Evolutionary conservation across 2,329 filamentous ascomycete species (phyloP), one percentile per base, ranked within the genome.

Genomic region (Arthrobotrys sphaeroides): DNA sequence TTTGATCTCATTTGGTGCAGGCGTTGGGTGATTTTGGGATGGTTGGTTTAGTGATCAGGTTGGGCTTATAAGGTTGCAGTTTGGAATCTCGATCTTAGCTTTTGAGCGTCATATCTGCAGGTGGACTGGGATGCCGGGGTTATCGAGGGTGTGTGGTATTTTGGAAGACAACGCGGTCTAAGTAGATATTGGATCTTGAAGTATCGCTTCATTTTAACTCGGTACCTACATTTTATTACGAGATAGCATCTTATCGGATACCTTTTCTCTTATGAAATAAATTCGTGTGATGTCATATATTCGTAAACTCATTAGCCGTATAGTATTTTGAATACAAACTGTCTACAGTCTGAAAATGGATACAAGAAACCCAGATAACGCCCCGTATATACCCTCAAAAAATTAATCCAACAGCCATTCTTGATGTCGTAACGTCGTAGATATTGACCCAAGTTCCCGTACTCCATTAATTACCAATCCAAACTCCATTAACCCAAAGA

Each of bases 11-110:
- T n/a, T n/a, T n/a, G n/a, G n/a, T n/a, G n/a, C n/a, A n/a, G n/a
- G n/a, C 13, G 16, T 28, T 42, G 9, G 55, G 16, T 45, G 40
- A 60, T 22, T 12, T 33, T n/a, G n/a, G 28, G n/a, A 3, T 36
- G 20, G 51, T 18, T 38, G 16, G 51, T 55, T 55, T 55, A 55
- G 51, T 55, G 51, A 55, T 55, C 51, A 59, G 31, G 33, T 38
- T 59, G 5, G 13, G 53, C 10, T 12, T 24, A 57, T 47, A 12
- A 22, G 31, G 28, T 18, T 31, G 10, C 31, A n/a, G 45, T 26
- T 26, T n/a, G 22, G 10, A 28, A 5, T 28, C 18, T 45, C 7
- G 42, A 24, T 45, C 26, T 24, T 10, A 24, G 24, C 16, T 22
- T 26, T n/a, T n/a, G n/a, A n/a, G n/a, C n/a, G n/a, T n/a, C n/a